These are phyloP conservation scores for Cyclospora cayetanensis DNA, from an alignment of 169 alveolate species.

Conservation along the genomic window DNA sequence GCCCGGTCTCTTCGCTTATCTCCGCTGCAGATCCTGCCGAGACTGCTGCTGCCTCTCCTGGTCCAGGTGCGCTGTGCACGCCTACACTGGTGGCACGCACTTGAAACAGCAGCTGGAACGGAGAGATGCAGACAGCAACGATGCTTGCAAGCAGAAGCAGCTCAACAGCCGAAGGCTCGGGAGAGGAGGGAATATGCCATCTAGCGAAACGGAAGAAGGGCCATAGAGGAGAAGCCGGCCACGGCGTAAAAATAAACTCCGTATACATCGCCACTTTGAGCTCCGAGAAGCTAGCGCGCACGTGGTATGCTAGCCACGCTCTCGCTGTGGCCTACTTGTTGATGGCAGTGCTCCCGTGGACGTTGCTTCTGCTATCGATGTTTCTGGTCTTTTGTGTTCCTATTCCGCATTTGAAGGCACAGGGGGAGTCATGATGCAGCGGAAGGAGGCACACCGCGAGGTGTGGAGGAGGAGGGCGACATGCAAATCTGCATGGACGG, in stretches of 20 bases:
- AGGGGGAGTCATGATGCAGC: too few relatives aligned
- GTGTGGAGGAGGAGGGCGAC: too few relatives aligned
- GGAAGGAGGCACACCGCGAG: too few relatives aligned
- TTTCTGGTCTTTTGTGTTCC: too few relatives aligned
- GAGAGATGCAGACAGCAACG: background rate
- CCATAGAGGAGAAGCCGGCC: background rate
- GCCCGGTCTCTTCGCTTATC: too few relatives aligned
- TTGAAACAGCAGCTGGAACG: background rate
- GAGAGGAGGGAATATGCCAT: background rate
- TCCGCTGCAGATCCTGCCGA: slow-evolving; percentile 2
- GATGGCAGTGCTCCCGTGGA: too few relatives aligned
- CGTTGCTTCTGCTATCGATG: too few relatives aligned
- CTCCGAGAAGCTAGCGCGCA: too few relatives aligned
- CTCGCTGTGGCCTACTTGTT: too few relatives aligned
- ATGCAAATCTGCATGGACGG: too few relatives aligned
- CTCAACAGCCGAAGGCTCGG: background rate
- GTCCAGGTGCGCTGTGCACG: background rate
- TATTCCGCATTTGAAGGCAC: too few relatives aligned
- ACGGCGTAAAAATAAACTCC: background rate
- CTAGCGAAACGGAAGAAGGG: background rate
- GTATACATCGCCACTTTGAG: background rate
- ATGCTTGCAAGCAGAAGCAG: background rate
- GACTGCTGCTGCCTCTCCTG: slow-evolving; percentile 4
- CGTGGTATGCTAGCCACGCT: too few relatives aligned
- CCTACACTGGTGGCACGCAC: background rate